phyloP scores from a whole-genome alignment of 495 filamentous ascomycete genomes.

The Beverwykella pulmonaria region DNA sequence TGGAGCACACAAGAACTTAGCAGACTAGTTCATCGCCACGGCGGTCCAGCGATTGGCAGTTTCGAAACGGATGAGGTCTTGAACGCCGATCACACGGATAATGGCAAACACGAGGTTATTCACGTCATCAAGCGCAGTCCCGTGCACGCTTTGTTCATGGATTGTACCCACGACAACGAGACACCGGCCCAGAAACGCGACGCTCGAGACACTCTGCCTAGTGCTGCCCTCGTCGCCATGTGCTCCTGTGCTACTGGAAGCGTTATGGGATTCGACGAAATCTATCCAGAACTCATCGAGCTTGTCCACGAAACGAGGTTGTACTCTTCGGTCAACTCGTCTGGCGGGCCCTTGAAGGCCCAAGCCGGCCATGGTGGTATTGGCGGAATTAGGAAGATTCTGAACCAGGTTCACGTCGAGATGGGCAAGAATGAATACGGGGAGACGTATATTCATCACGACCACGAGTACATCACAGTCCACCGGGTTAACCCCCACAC shows the following conservation, averaged over 20 bases:
- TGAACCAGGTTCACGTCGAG: constrained; percentile 87
- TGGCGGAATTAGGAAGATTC: constrained; percentile 81
- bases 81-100: constrained; percentile 40
- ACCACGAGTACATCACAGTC: constrained; percentile 92
- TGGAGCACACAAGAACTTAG: constrained; percentile 94
- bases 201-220: constrained; percentile 92
- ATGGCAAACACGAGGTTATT: constrained; percentile 60
- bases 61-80: constrained; percentile 75
- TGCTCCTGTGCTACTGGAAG: constrained; percentile 91
- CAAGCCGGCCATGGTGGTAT: constrained; percentile 76
- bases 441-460: constrained; percentile 95
- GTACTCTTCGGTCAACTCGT: constrained; percentile 72
- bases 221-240: constrained; percentile 92
- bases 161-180: constrained; percentile 99
- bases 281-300: constrained; percentile 89
- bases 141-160: constrained; percentile 95
- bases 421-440: constrained; percentile 95
- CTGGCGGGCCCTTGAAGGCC: constrained; percentile 60
- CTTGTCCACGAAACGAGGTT: constrained; percentile 83
- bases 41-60: constrained; percentile 91
- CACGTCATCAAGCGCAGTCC: constrained; percentile 76
- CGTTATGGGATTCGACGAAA: constrained; percentile 98
- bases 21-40: constrained; percentile 89
- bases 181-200: constrained; percentile 94
- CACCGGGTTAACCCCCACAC: constrained; percentile 90